Conservation (phyloP, 2,329 filamentous ascomycete species). For the Hypoxylon sp. region DNA sequence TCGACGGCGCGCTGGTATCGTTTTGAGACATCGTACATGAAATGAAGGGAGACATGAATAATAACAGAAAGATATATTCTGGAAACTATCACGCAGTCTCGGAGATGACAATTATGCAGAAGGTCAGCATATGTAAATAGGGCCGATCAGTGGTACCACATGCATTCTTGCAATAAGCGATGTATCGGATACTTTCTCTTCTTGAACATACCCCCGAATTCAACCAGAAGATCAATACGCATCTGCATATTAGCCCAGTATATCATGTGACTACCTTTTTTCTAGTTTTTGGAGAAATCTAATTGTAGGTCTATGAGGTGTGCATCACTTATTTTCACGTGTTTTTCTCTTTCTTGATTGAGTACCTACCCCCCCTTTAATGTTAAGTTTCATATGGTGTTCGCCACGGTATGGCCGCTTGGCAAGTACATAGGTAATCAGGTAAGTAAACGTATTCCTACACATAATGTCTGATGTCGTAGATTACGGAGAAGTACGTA, state of each 20-base stretch:
- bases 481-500: too few species aligned
- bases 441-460: too few species aligned
- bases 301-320: too few species aligned
- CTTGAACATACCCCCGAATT: slow-evolving; percentile 14
- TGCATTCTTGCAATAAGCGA: slow-evolving; percentile 13
- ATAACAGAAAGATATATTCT: slow-evolving; percentile 14
- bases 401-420: too few species aligned
- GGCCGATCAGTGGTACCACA: slow-evolving; percentile 36
- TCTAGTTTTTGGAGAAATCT: too few species aligned
- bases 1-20: slow-evolving; percentile 30
- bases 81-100: slow-evolving; percentile 30
- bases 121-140: slow-evolving; percentile 36
- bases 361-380: too few species aligned
- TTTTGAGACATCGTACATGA: slow-evolving; percentile 35
- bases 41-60: slow-evolving; percentile 21
- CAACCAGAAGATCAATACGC: slow-evolving; percentile 22
- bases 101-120: slow-evolving; percentile 39
- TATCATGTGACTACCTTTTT: slow-evolving; percentile 18
- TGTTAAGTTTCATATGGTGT: too few species aligned
- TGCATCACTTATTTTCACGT: slow-evolving; percentile 9
- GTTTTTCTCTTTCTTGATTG: neutral
- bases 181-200: slow-evolving; percentile 9
- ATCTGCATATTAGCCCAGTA: slow-evolving; percentile 8
- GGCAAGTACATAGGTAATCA: too few species aligned
- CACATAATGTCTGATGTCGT: too few species aligned